Base-by-base conservation (phyloP, 192 early-diverging fungal species). In the Mortierella alpina region DNA sequence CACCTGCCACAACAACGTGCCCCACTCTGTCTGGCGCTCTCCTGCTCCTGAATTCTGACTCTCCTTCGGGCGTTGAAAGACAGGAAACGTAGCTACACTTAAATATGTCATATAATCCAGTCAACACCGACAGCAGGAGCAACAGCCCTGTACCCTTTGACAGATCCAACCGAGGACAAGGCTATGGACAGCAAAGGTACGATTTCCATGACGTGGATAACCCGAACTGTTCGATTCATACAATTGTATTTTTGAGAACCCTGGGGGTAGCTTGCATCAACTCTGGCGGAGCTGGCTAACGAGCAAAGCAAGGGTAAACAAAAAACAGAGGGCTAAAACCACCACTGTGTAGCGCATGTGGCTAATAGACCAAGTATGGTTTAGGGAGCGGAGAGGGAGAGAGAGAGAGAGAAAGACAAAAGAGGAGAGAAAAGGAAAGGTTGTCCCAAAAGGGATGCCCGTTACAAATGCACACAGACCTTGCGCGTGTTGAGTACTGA, bases 51-150 rank as follows among this genome's bases (percentile, higher is more conserved):
- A 18, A 62, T 42, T n/a, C 42, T 17, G 10, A 12, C 41, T 39
- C 31, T 59, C 31, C 54, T 56, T 56, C 20, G 20, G n/a, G 13
- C 7, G n/a, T 41, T 62, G 17, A 23, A 18, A n/a, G 6, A 6
- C 31, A 56, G 41, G 17, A 55, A 9, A 54, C n/a, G 6, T 12
- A 44, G 23, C 17, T 40, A 7, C 40, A 18, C 11, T 15, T 6
- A 4, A 73, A 1, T 22, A 75, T 75, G 73, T 68, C 66, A 44
- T 75, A 75, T 40, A 68, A 62, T 42, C 52, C 66, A 41, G 59
- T 75, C 53, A 63, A 46, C 20, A 63, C 66, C 18, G 59, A 66
- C 39, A 75, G 73, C 53, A 60, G 73, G 53, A 68, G 73, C 63
- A 75, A 68, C 31, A 75, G 73, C 53, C 73, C 73, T 49, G 65